Evolutionary conservation across 2,329 filamentous ascomycete genomes (phyloP), one percentile per base, ranked within the genome.

Genomic region (Clonostachys solani): DNA sequence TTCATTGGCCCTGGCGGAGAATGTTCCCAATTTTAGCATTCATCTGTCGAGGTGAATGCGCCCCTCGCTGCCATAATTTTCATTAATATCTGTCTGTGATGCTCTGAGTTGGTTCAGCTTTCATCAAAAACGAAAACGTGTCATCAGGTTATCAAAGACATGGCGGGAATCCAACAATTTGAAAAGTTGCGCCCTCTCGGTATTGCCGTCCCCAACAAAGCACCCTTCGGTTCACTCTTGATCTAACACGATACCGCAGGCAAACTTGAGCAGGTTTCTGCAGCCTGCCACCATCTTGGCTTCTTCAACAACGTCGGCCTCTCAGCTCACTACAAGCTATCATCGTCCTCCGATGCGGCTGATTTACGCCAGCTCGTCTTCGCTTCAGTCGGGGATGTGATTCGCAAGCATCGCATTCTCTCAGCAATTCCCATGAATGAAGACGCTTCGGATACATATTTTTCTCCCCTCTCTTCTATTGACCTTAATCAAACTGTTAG

Each of bases 281-380:
- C 69, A 3, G 53, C 64, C 10, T 64, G 68, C 35, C 69, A 75
- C 45, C 57, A 70, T 44, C 51, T 71, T 4, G 60, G 60, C 1
- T 68, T 71, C 44, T 75, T 74, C 56, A 62, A 63, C 44, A 75
- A 72, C 52, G 67, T 71, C 23, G 66, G 61, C 8, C 55, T 73
- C 23, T 60, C 66, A 18, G 69, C 65, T 43, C 62, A 57, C 15
- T 71, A 71, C 53, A 55, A 49, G 8, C 51, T 66, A 1, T 63
- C 64, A 29, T 29, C 23, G 7, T 44, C 46, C 4, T 45, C 52
- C 3, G 62, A 29, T 29, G 23, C 52, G 36, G 46, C 46, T 45
- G 54, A 61, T 40, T 19, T 54, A 5, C 42, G 42, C 6, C 46
- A 13, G 5, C 59, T 63, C 37, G 49, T 73, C 12, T 71, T 64